Conservation (phyloP, 179 eudicot species). For the Actinidia chinensis region DNA sequence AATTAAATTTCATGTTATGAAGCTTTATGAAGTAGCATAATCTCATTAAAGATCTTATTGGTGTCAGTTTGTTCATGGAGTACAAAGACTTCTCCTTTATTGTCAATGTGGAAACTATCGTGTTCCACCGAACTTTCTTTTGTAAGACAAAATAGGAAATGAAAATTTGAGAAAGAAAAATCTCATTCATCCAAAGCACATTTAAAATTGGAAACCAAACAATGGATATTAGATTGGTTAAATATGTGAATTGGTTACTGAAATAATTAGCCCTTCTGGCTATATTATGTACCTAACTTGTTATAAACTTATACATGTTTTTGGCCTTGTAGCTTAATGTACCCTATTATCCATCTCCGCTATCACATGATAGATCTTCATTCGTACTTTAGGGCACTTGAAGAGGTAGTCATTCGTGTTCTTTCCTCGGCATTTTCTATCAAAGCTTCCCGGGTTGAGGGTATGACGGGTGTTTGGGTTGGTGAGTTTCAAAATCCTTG, state of each 20-base stretch:
- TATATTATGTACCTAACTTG: background rate
- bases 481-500: conserved; percentile 50
- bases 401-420: conserved; percentile 85
- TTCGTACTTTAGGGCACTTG: conserved; percentile 92
- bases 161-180: background rate
- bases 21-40: no score
- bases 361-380: conserved; percentile 93
- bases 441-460: conserved; percentile 64
- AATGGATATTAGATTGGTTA: background rate
- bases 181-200: background rate
- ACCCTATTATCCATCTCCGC: conserved; percentile 85
- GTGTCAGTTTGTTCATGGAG: no score
- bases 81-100: background rate
- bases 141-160: background rate
- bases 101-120: background rate
- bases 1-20: no score
- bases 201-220: background rate
- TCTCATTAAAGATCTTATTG: no score
- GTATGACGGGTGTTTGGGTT: conserved; percentile 94
- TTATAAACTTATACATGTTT: conserved; percentile 5
- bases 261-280: background rate
- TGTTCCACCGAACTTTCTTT: background rate
- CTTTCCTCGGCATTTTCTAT: conserved; percentile 67
- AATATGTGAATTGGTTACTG: background rate
- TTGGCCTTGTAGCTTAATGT: conserved; percentile 67